These are phyloP conservation scores for Xanthoparmelia taractica DNA, from an alignment of 495 filamentous ascomycete species.

Conservation along the genomic window DNA sequence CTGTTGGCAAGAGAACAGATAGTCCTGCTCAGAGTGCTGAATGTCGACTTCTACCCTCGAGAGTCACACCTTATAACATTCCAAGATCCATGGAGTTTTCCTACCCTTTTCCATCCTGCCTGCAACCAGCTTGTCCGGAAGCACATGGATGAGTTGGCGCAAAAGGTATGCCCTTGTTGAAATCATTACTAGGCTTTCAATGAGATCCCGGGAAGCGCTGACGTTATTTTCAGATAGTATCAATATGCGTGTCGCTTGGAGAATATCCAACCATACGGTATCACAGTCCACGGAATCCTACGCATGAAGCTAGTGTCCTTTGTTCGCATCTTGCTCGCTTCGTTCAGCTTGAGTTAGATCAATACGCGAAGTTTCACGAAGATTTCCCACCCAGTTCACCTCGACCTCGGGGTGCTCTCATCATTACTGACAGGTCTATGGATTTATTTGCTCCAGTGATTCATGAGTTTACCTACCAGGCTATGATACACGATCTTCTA, in stretches of 20 bases:
- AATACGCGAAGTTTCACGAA: conserved; percentile 69
- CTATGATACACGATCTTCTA: conserved; percentile 91
- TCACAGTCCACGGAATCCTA: conserved; percentile 63
- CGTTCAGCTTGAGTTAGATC: conserved; percentile 81
- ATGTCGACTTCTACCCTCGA: conserved; percentile 78
- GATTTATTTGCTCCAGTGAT: conserved; percentile 78
- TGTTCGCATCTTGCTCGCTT: conserved; percentile 85
- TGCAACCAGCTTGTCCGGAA: conserved; percentile 75
- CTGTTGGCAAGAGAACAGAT: conserved; percentile 62
- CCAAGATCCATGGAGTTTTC: conserved; percentile 90
- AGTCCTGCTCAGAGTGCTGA: conserved; percentile 61
- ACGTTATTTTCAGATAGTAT: conserved; percentile 57
- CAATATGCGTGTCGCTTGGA: conserved; percentile 72
- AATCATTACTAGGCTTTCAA: neutral
- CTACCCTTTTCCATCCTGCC: conserved; percentile 78
- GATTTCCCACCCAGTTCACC: conserved; percentile 73
- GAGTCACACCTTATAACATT: conserved; percentile 91
- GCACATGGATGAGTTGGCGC: conserved; percentile 75
- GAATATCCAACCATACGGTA: conserved; percentile 90
- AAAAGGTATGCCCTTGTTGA: conserved; percentile 60
- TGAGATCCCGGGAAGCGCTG: conserved; percentile 1
- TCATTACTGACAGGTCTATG: conserved; percentile 88
- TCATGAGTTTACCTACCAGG: conserved; percentile 97
- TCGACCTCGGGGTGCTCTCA: conserved; percentile 72
- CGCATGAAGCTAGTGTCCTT: conserved; percentile 80